phyloP scores from a whole-genome alignment of 2,329 filamentous ascomycete genomes.

The Cyclaneusma minus region DNA sequence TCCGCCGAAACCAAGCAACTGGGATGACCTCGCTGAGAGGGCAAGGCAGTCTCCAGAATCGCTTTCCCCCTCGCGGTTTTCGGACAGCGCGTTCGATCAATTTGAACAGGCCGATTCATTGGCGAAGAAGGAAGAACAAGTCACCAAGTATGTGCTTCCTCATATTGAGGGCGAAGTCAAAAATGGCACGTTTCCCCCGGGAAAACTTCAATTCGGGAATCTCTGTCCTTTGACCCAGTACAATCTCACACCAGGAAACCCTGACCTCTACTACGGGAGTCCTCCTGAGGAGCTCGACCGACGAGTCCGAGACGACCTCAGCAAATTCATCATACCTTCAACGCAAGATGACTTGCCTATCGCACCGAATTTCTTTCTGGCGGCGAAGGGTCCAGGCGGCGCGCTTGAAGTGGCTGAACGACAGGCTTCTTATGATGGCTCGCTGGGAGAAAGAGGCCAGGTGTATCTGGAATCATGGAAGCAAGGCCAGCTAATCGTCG shows the following conservation, averaged over 20 bases:
- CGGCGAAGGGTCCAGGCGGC: slow-evolving; percentile 22
- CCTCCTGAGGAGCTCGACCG: slow-evolving; percentile 12
- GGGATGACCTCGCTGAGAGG: slow-evolving; percentile 15
- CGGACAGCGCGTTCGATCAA: slow-evolving; percentile 14
- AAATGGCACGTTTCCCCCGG: slow-evolving; percentile 11
- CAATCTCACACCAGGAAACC: slow-evolving; percentile 14
- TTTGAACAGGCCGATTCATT: slow-evolving; percentile 16
- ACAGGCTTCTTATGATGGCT: slow-evolving; percentile 23
- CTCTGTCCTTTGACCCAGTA: slow-evolving; percentile 21
- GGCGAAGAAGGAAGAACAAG: slow-evolving; percentile 20
- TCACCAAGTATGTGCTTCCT: slow-evolving; percentile 19
- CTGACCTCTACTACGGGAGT: slow-evolving; percentile 20
- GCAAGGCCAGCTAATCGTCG: slow-evolving; percentile 17
- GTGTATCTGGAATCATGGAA: slow-evolving; percentile 22
- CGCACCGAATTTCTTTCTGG: slow-evolving; percentile 26
- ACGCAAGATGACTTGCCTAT: slow-evolving; percentile 16
- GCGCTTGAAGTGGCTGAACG: slow-evolving; percentile 15
- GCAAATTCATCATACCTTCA: slow-evolving; percentile 18
- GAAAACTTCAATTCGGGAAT: slow-evolving; percentile 19
- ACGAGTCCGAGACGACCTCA: slow-evolving; percentile 13
- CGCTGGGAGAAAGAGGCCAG: slow-evolving; percentile 17
- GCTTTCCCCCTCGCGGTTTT: slow-evolving; percentile 21
- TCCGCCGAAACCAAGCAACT: slow-evolving; percentile 18
- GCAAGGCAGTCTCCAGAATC: slow-evolving; percentile 17
- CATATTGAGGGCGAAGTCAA: slow-evolving; percentile 15